Evolutionary conservation across 2,329 filamentous ascomycete genomes (phyloP), one percentile per base, ranked within the genome.

Genomic region (Phoma herbarum): DNA sequence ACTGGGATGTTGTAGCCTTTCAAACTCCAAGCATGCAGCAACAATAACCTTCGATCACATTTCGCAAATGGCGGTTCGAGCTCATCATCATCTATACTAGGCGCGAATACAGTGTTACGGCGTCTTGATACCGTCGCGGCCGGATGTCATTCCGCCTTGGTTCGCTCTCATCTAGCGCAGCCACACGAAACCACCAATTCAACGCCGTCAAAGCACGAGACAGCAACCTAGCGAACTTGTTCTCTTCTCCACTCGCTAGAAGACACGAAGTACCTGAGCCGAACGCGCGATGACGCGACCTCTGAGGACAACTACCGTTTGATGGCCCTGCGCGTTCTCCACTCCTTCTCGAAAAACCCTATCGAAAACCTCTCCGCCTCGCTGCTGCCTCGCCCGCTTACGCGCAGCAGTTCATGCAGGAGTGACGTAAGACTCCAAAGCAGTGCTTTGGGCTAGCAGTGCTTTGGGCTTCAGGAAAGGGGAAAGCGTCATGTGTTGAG

Each of bases 191-290:
- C 56, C 23, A 35, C 56, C 31, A 51, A 12, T 26, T 46, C 9
- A 41, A 51, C 50, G 47, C 56, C 50, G 41, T 59, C 56, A 42
- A 49, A 46, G 50, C 50, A 59, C 50, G 45, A 59, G 41, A 31
- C 56, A 53, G 45, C 45, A 31, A 50, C 20, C 25, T 31, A 41
- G 31, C 31, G 18, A 41, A 22, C 50, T 46, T 46, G 25, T 31
- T 45, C 26, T 20, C 16, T 41, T 53, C 39, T 31, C 50, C 56
- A 31, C 45, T 16, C 50, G 33, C 49, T 59, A 59, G 54, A 57
- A 52, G 23, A 47, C 48, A 35, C 48, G 48, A 48, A 54, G 50
- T 46, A 46, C 41, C 22, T 22, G 35, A 20, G 37, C 45, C 45
- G 49, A 22, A 31, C n/a, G 51, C 41, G 35, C 41, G 45, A 54